Percentiles rank a stretch among this genome's conserved stretches.
Conservation (phyloP, 2,329 filamentous ascomycete genomes). For the Didymella keratinophila region DNA sequence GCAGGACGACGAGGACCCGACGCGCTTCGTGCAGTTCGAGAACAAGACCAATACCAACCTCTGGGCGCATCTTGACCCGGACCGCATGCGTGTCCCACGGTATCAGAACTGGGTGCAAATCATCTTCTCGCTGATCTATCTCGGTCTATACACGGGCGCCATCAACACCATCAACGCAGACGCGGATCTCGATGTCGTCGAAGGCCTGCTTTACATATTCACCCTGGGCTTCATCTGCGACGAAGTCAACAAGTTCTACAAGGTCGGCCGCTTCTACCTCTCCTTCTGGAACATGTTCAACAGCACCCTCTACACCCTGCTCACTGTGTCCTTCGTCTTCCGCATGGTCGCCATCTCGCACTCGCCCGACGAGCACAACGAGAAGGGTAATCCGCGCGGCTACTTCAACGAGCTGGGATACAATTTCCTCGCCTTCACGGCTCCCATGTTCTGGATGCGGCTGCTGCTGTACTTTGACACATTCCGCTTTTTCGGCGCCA, state of each 20-base stretch:
- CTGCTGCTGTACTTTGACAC: conserved; percentile 92
- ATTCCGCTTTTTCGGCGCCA: conserved; percentile 94
- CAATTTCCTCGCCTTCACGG: conserved; percentile 90
- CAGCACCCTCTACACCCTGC: conserved; percentile 76
- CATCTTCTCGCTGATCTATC: conserved; percentile 80
- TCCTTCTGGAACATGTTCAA: conserved; percentile 99
- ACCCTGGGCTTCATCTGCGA: conserved; percentile 91
- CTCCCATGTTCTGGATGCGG: conserved; percentile 96
- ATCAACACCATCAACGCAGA: conserved; percentile 92
- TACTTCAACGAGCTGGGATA: conserved; percentile 84
- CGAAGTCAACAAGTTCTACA: conserved; percentile 88
- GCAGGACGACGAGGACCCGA: conserved; percentile 91
- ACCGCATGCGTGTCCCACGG: conserved; percentile 88
- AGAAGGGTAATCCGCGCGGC: conserved; percentile 54
- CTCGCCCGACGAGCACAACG: conserved; percentile 3
- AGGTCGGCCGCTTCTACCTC: conserved; percentile 88
- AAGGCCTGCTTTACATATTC: conserved; percentile 87
- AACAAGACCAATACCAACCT: conserved; percentile 81
- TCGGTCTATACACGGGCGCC: conserved; percentile 84
- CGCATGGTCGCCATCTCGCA: conserved; percentile 81
- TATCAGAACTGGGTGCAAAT: conserved; percentile 94
- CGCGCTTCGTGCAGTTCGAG: conserved; percentile 87
- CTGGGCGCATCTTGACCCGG: conserved; percentile 85
- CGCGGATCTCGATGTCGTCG: conserved; percentile 84
- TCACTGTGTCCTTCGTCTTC: conserved; percentile 79